Conservation (phyloP, 139 green algal genomes). For the Chlorella vulgaris region DNA sequence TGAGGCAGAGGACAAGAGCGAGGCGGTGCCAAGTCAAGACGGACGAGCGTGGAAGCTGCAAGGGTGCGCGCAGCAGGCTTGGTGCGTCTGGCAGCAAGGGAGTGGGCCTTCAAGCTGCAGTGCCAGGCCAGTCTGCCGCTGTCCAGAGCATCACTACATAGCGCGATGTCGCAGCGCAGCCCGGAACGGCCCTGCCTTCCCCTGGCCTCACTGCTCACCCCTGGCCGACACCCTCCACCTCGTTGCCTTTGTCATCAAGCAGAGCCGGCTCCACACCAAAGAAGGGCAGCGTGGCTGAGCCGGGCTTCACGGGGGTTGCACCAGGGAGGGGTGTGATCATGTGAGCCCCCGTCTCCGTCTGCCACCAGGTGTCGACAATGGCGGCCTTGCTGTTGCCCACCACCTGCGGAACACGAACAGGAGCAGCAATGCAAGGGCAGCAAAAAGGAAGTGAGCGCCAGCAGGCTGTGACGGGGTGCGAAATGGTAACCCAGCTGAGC, state of each 20-base stretch:
- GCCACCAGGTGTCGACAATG: slow-evolving; percentile 98
- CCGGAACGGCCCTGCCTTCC: too few species aligned
- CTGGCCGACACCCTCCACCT: slow-evolving; percentile 56
- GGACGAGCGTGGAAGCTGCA: not conserved
- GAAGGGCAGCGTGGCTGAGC: slow-evolving; percentile 91
- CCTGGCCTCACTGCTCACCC: too few species aligned
- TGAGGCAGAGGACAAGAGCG: not conserved
- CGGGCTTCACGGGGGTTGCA: slow-evolving; percentile 81
- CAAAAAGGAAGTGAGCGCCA: too few species aligned
- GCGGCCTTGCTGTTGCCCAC: slow-evolving; percentile 74
- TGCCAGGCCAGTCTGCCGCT: too few species aligned
- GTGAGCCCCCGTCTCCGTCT: slow-evolving; percentile 94
- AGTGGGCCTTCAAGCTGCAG: too few species aligned
- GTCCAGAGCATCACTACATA: not conserved
- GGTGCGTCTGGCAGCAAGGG: not conserved
- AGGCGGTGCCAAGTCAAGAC: not conserved
- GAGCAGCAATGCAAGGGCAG: not conserved
- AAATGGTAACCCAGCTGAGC: not conserved
- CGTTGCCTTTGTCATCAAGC: slow-evolving; percentile 84
- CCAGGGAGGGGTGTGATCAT: slow-evolving; percentile 92
- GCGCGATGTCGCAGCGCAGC: too few species aligned
- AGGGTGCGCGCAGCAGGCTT: too few species aligned
- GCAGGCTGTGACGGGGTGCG: too few species aligned
- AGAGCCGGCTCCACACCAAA: slow-evolving; percentile 94
- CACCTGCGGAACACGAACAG: slow-evolving; percentile 33